Base-by-base conservation (phyloP, 1,139 yeast genomes). In the Suhomyces bokatorum region DNA sequence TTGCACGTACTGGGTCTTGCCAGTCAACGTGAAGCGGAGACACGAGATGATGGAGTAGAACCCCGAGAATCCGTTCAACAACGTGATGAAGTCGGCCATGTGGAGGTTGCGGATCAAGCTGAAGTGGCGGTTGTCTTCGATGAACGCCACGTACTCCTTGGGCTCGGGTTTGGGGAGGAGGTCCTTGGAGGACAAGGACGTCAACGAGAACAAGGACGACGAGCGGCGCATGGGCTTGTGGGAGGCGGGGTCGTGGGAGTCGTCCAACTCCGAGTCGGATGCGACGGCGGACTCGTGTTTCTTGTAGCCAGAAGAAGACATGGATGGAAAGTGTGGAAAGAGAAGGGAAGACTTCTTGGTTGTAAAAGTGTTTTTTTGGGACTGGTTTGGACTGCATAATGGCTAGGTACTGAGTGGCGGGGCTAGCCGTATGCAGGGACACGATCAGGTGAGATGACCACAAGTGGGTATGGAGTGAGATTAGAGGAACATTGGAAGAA, bases 11-110 rank as follows among this genome's bases (percentile, higher is more conserved):
- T 81, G 85, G 13, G 81, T 67, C 53, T 77, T 71, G 11, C 80
- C 79, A 2, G 95, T 87, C 41, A 83, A 72, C 3, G 89, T 81
- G 65, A 80, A 93, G 58, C 97, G 77, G 52, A 90, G 70, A 64
- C 97, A 87, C 40, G 95, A 85, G 39, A 93, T 76, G 52, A 93
- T 85, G 30, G 97, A 84, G 66, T 89, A 88, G 62, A 93, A 91
- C 1, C 99, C 99, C 33, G 84, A 78, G 59, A 86, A 86, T 7
- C 93, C 97, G 66, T 93, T 93, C 64, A 93, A 75, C 69, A 90
- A 77, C 2, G 99, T 93, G 61, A 93, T 93, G 68, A 84, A 89
- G 64, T 93, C 99, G 3, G 99, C 99, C 83, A 91, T 76, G 64
- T 93, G 98, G 53, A 93, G 78, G 60, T 85, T 85, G 60, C 95